A percentile compares a stretch with the other conserved stretches of the same genome.
phyloP scores from a whole-genome alignment of 768 basidiomycete species.

The Suillus decipiens region DNA sequence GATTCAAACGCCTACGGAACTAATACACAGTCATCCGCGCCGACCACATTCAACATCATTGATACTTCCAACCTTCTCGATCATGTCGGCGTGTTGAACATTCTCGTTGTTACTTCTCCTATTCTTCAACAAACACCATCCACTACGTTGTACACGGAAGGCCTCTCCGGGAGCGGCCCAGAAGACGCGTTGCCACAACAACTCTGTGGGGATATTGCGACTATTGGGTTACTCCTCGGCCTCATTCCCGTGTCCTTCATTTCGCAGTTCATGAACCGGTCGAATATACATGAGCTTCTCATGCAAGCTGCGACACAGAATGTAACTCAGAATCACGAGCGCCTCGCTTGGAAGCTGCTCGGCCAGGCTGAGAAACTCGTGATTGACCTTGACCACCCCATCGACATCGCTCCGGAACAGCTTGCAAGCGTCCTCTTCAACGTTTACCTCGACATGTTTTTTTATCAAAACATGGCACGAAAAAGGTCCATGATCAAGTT shows the following conservation, averaged over 20 bases:
- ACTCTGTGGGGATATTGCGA: constrained; percentile 30
- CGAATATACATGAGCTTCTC: constrained; percentile 24
- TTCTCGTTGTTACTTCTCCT: constrained; percentile 25
- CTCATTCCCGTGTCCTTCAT: constrained; percentile 27
- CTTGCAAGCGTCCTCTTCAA: constrained; percentile 26
- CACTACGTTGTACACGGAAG: constrained; percentile 32
- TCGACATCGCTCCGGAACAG: constrained; percentile 21
- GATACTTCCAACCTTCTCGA: constrained; percentile 35
- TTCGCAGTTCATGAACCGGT: constrained; percentile 31
- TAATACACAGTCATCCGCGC: constrained; percentile 19
- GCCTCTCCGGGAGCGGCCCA: constrained; percentile 17
- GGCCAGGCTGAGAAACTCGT: not conserved
- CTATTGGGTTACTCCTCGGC: constrained; percentile 28
- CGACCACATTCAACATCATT: constrained; percentile 33
- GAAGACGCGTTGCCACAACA: constrained; percentile 22
- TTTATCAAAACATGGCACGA: constrained; percentile 25
- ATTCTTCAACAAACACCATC: constrained; percentile 25
- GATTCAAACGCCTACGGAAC: constrained; percentile 23
- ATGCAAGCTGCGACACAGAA: not conserved
- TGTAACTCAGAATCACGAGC: constrained; percentile 23
- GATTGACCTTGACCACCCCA: not conserved
- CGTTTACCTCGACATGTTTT: constrained; percentile 33
- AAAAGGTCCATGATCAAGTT: constrained; percentile 12
- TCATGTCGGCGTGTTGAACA: constrained; percentile 33
- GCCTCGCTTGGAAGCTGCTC: constrained; percentile 28